These are phyloP conservation scores for Nakazawaea populi DNA, from an alignment of 805 yeast genomes.

Conservation along the genomic window DNA sequence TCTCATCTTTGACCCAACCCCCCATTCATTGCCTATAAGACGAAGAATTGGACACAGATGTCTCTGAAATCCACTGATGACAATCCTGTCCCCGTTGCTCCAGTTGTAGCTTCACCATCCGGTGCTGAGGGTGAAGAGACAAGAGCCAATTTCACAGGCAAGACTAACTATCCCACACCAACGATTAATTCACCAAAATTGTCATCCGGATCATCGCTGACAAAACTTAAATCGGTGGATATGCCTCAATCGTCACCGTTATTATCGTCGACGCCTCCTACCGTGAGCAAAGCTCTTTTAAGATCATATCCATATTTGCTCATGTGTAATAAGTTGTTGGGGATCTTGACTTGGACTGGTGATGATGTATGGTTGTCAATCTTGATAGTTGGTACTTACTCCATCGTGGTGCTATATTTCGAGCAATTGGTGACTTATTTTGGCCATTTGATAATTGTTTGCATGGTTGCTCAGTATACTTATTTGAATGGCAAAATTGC, in stretches of 20 bases:
- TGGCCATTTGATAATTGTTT: slow-evolving; percentile 73
- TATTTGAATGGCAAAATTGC: slow-evolving; percentile 50
- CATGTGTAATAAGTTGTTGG: slow-evolving; percentile 61
- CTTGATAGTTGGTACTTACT: slow-evolving; percentile 48
- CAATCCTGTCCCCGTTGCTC: slow-evolving; percentile 10
- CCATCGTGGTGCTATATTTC: slow-evolving; percentile 65
- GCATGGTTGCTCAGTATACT: slow-evolving; percentile 53
- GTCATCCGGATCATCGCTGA: slow-evolving; percentile 5
- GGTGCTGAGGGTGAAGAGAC: slow-evolving; percentile 27
- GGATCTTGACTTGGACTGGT: slow-evolving; percentile 86
- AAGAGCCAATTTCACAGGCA: slow-evolving; percentile 34
- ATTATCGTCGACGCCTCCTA: slow-evolving; percentile 83
- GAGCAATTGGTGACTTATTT: slow-evolving; percentile 73
- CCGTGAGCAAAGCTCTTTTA: slow-evolving; percentile 77
- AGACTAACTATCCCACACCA: slow-evolving; percentile 17
- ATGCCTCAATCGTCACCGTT: slow-evolving; percentile 68
- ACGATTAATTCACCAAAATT: background rate
- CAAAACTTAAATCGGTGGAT: slow-evolving; percentile 1
- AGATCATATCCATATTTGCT: slow-evolving; percentile 81
- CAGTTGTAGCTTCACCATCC: slow-evolving; percentile 20
- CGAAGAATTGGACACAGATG: background rate
- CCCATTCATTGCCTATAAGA: background rate
- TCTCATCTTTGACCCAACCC: background rate
- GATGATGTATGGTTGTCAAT: slow-evolving; percentile 76
- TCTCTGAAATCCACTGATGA: slow-evolving; percentile 1